Evolutionary conservation across 73 alveolate species (phyloP).

Genomic region (Blepharisma japonicum): DNA sequence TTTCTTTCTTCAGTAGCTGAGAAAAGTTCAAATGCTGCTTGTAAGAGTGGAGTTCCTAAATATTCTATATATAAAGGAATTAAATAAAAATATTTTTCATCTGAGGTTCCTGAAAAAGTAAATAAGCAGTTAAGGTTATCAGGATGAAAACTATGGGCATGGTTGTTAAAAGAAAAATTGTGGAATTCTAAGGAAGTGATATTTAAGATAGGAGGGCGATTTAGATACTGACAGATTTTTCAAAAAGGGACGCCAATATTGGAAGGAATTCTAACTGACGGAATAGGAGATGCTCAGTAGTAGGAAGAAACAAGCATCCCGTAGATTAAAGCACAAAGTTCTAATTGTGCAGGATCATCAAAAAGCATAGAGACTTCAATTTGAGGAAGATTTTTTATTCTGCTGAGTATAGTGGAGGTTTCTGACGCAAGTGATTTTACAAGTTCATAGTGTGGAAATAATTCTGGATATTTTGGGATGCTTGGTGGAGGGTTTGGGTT

Average conservation of each 20-base stretch:
- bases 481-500: no score
- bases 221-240: not conserved
- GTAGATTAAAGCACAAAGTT: no score
- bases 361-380: no score
- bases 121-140: not conserved
- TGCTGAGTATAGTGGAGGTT: no score
- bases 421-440: no score
- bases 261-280: not conserved
- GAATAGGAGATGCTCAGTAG: no score
- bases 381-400: no score
- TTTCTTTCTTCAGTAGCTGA: not conserved
- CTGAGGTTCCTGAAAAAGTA: slow-evolving; percentile 7
- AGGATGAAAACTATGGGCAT: not conserved
- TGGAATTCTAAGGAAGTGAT: not conserved
- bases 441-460: no score
- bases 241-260: not conserved
- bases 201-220: slow-evolving; percentile 23
- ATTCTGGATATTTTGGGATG: no score
- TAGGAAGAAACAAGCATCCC: no score
- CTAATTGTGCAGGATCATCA: no score
- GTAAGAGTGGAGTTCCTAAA: not conserved
- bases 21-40: not conserved
- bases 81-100: not conserved
- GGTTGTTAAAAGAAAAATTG: not conserved
- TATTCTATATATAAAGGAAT: not conserved